Evolutionary conservation across 768 basidiomycete genomes (phyloP), one percentile per base, ranked within the genome.

Genomic region (Boletus vinaceobasis): DNA sequence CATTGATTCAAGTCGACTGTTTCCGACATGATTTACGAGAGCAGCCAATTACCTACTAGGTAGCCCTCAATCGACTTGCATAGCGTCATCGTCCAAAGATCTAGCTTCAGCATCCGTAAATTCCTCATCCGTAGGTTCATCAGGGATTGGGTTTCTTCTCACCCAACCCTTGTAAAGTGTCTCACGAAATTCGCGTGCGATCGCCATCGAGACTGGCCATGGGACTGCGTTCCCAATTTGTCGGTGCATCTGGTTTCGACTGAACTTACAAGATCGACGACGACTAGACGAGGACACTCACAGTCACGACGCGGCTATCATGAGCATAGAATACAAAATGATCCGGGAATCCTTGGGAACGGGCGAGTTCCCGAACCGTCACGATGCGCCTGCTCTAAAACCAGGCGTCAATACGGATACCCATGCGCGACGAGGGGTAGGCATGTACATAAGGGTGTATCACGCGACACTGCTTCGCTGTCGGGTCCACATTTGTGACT

Each of bases 221-320:
- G 90, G 84, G 3, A 91, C 87, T 0, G 89, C 87, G 62, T 91
- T 91, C 14, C 89, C 89, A 56, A 92, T 89, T 53, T 89, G 87
- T 29, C 87, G 76, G 60, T 89, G 87, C 76, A 90, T 86, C 87
- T 91, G 57, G 9, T 39, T 42, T 14, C 14, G 50, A 42, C 50
- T 55, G 7, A 53, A 56, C 37, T 33, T 3, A 51, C 38, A 33
- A 29, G 45, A 23, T 43, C n/a, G 3, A 45, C 4, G 31, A 27
- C 11, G 32, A 27, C 11, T 9, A 31, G 1, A 50, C 3, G 14
- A 36, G 10, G 6, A 42, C 7, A 73, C 85, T 56, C 55, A 89
- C 88, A 2, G 83, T 88, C 31, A 81, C 74, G 14, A 90, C 77
- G 40, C 77, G 81, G 38, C 81, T 62, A 14, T 76, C 70, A 7